Base-by-base conservation (phyloP, 345 rosid genomes). In the Aquilaria sinensis region DNA sequence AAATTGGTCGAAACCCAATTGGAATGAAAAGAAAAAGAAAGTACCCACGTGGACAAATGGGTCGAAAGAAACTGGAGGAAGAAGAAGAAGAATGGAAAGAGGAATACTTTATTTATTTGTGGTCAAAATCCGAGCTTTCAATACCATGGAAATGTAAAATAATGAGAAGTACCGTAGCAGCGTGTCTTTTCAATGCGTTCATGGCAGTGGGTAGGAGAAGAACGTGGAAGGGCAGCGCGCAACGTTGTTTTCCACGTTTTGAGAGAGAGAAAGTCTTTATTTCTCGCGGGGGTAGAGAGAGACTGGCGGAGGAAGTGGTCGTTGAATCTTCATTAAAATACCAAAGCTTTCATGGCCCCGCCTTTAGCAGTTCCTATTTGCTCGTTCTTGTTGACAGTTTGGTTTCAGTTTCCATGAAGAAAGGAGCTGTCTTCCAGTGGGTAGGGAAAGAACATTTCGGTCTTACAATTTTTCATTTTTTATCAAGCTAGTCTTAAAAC, bases 41-140 rank as follows among this genome's bases (percentile, higher is more conserved):
- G 31, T 49, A 47, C 31, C 54, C 61, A 72, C 72, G 76, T 63
- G 72, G 49, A 64, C 5, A 57, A 73, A 45, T 62, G 53, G 68
- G 53, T 30, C 13, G 49, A 55, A n/a, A 34, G 50, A 37, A 67
- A 46, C 43, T 37, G 43, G 5, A 0, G 3, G 43, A 37, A 37
- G 43, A 37, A 37, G 43, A 61, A 1, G 9, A 13, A 32, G 51
- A 11, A 68, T 45, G 50, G 3, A 16, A 29, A 37, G 16, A 29
- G 58, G 29, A 53, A 54, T 33, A 13, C 37, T 31, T 37, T 41
- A 65, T 23, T 23, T 16, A 31, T 47, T 34, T 8, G 43, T 43
- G 15, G 56, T 41, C 43, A 37, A 37, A 37, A 37, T 37, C 43
- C 43, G 43, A 37, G 43, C 43, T 2, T 37, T 9, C 1, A 5